Base-by-base conservation (phyloP, 1,139 yeast species). In the Yamadazyma atmosphaerica region DNA sequence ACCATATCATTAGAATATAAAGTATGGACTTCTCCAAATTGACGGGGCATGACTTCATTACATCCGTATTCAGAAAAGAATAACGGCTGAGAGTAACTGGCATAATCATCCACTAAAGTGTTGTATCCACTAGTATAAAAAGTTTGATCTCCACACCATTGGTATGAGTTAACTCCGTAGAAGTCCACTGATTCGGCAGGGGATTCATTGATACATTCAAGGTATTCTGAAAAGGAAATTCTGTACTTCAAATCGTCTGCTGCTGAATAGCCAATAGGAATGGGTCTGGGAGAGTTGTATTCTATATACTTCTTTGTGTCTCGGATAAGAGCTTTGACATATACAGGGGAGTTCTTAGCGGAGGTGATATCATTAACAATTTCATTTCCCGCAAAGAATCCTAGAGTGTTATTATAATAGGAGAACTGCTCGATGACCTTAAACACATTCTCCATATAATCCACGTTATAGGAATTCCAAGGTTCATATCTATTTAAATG, bases 61-160 rank as follows among this genome's bases (percentile, higher is more conserved):
- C 98, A 92, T 4, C 98, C 98, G 60, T 69, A 65, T 26, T 92
- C 98, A 3, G 97, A 87, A 44, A 92, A 78, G 60, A 92, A 83
- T 1, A 92, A 73, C 2, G 98, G 98, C 46, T 80, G 77, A 1
- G 87, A 63, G 54, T 78, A 87, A 33, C 75, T 74, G 27, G 65
- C 56, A 57, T 88, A 92, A 49, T 86, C 89, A 38, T 76, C 72
- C 14, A 87, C 90, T 42, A 90, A 75, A 25, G 71, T 64, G 50
- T 84, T 77, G 60, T 88, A 92, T 1, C 98, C 98, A 51, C 96
- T 84, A 9, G 85, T 72, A 43, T 79, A 66, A 60, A 86, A 86
- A 3, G 94, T 83, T 52, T 87, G 92, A 34, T 79, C 77, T 4
- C 98, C 98, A 66, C 98, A 92, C 98, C 98, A 92, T 58, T 89